Evolutionary conservation across 2,329 filamentous ascomycete species (phyloP), one percentile per base, ranked within the genome.

Genomic region (Botrytis aclada): DNA sequence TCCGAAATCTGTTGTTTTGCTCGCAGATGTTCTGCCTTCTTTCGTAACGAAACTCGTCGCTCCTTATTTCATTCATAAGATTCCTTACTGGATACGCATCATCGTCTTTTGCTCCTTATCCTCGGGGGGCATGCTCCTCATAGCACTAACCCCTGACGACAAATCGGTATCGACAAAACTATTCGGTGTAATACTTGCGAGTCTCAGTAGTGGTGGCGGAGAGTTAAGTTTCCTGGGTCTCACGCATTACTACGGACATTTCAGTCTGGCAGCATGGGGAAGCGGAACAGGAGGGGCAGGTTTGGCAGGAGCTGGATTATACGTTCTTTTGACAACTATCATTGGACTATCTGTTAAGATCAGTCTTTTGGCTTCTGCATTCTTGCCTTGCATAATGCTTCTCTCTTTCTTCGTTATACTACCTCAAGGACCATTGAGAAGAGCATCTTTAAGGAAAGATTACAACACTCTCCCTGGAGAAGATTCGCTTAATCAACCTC

Each of bases 281-380:
- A 95, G 92, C 76, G 95, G 95, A 0, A 98, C 95, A 0, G 95
- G 95, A 1, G 95, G 92, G 0, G 95, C 95, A 0, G 95, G 95
- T 0, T 82, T 99, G 73, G 86, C 95, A 0, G 96, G 96, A 8
- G 94, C 95, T 0, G 94, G 94, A 0, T 86, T 95, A 22, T 99
- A 98, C 82, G 93, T 97, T 12, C 80, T 95, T 65, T 87, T 96
- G 73, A 98, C 95, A 1, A 95, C 93, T 45, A 92, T 91, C 80
- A 84, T 97, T 72, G 89, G 90, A 0, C 87, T 97, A 76, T 89
- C 88, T 70, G 93, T 97, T 61, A 88, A 88, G 77, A 86, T 86
- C 37, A 97, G 92, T 75, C 82, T 98, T 76, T 83, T 98, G 56
- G 88, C 90, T 25, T 94, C 93, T 51, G 93, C 95, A 0, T 91